Evolutionary conservation across 2,329 filamentous ascomycete genomes (phyloP).

Genomic region (Neoscytalidium dimidiatum): DNA sequence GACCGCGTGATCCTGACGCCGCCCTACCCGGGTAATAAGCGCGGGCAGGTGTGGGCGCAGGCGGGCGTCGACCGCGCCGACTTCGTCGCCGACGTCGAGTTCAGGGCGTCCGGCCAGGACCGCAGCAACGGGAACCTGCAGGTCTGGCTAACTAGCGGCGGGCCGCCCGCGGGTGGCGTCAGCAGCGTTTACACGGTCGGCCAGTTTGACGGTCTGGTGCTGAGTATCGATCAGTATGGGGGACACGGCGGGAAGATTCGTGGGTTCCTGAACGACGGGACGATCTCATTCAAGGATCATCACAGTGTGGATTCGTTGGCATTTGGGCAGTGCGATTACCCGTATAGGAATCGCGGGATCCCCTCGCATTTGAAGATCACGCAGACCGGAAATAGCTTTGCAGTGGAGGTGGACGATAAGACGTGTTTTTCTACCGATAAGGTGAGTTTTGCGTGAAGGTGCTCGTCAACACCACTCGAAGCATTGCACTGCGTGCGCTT

Average conservation of each 20-base stretch:
- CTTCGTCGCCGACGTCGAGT: conserved; percentile 84
- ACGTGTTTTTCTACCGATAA: conserved; percentile 81
- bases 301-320: conserved; percentile 79
- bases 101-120: conserved; percentile 84
- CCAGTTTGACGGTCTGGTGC: conserved; percentile 84
- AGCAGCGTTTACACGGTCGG: conserved; percentile 82
- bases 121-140: conserved; percentile 86
- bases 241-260: conserved; percentile 78
- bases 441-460: conserved; percentile 34
- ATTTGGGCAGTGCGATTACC: conserved; percentile 89
- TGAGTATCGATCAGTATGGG: conserved; percentile 83
- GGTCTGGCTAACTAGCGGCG: conserved; percentile 82
- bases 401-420: conserved; percentile 77
- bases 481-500: too few relatives aligned
- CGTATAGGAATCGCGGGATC: conserved; percentile 87
- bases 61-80: conserved; percentile 59
- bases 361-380: conserved; percentile 80
- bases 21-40: conserved; percentile 79
- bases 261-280: conserved; percentile 92
- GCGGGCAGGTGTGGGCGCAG: conserved; percentile 81
- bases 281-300: conserved; percentile 74
- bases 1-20: conserved; percentile 93
- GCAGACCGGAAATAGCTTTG: conserved; percentile 63
- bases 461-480: too few relatives aligned
- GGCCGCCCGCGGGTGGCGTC: conserved; percentile 64